phyloP scores from a whole-genome alignment of 768 basidiomycete genomes.

The Auriscalpium orientale region DNA sequence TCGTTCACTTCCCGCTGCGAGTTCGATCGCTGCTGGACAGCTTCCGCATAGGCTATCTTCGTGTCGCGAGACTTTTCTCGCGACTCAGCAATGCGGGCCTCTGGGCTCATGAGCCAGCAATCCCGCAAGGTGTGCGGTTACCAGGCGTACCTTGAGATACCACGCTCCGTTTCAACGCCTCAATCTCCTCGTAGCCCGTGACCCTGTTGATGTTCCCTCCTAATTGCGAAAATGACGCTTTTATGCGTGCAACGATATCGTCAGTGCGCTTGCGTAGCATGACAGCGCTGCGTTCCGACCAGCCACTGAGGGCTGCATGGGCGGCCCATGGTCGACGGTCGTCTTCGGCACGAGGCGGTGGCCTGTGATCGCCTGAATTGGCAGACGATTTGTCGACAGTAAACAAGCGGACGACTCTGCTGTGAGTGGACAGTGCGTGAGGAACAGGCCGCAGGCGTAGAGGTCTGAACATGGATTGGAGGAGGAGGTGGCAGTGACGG shows the following conservation, averaged over 20 bases:
- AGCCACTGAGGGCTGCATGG: slow-evolving; percentile 25
- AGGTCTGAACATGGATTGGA: no score
- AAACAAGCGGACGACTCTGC: no score
- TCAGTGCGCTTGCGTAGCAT: slow-evolving; percentile 48
- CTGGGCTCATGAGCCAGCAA: slow-evolving; percentile 33
- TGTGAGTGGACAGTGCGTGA: no score
- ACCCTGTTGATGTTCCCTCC: slow-evolving; percentile 77
- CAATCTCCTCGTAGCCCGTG: slow-evolving; percentile 90
- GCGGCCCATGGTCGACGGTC: background rate
- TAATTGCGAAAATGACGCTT: slow-evolving; percentile 59
- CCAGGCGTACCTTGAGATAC: slow-evolving; percentile 65
- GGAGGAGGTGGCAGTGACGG: no score
- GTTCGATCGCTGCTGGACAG: slow-evolving; percentile 71
- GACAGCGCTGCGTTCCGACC: slow-evolving; percentile 32
- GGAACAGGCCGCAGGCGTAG: no score
- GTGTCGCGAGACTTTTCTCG: slow-evolving; percentile 62
- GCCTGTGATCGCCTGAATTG: no score
- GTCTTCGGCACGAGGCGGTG: no score
- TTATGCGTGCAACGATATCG: slow-evolving; percentile 47
- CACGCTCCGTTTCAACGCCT: slow-evolving; percentile 69
- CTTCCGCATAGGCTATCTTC: slow-evolving; percentile 69
- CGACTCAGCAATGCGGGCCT: slow-evolving; percentile 61
- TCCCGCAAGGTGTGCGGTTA: background rate
- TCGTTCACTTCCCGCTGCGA: slow-evolving; percentile 97
- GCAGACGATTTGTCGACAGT: no score